Evolutionary conservation across 1,284 basidiomycete species (phyloP).

Genomic region (Sporisorium sorghi): DNA sequence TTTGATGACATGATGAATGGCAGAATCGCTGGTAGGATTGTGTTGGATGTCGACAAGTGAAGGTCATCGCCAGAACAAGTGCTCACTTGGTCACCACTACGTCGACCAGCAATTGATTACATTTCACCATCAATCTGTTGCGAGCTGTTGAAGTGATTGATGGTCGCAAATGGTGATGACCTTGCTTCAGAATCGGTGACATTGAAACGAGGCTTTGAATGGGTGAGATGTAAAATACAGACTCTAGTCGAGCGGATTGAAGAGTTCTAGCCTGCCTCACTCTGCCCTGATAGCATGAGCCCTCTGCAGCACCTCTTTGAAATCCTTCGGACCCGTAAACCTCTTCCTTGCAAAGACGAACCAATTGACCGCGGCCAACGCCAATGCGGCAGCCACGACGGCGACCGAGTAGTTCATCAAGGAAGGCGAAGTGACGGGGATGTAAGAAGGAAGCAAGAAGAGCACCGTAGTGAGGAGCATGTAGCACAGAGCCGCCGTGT

Average conservation of each 20-base stretch:
- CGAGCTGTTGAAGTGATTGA: not conserved
- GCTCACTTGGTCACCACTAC: too few species aligned
- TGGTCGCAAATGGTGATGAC: not conserved
- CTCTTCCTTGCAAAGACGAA: slow-evolving; percentile 28
- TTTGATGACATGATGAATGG: slow-evolving; percentile 75
- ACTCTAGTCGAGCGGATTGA: too few species aligned
- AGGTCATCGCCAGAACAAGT: too few species aligned
- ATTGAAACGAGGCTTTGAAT: not conserved
- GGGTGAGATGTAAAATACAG: not conserved
- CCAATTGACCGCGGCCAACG: slow-evolving; percentile 38
- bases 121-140: not conserved
- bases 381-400: slow-evolving; percentile 19
- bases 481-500: slow-evolving; percentile 34
- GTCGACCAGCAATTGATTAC: not conserved
- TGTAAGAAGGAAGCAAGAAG: slow-evolving; percentile 34
- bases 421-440: slow-evolving; percentile 34
- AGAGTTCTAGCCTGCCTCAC: not conserved
- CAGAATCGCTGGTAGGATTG: slow-evolving; percentile 76
- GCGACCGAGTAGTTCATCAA: slow-evolving; percentile 45
- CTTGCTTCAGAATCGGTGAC: not conserved
- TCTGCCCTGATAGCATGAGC: slow-evolving; percentile 17
- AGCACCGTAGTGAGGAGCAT: slow-evolving; percentile 41
- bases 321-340: slow-evolving; percentile 24
- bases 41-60: slow-evolving; percentile 72
- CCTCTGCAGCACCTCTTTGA: slow-evolving; percentile 21